Evolutionary conservation across 2,329 filamentous ascomycete species (phyloP), one percentile per base, ranked within the genome.

Genomic region (Leptographium radiaticola): DNA sequence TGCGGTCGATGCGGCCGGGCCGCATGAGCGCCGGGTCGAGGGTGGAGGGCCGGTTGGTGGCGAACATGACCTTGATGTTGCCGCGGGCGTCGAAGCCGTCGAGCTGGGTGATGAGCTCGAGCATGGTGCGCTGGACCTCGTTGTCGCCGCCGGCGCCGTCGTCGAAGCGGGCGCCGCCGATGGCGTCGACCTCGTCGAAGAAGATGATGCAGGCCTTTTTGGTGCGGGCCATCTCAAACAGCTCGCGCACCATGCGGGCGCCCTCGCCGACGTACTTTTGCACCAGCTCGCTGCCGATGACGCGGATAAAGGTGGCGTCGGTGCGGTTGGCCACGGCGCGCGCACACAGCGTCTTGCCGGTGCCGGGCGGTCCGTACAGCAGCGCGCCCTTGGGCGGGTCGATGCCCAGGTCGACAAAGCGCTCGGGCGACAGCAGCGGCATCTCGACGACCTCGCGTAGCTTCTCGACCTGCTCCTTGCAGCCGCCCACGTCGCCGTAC

Each of bases 131-230:
- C 74, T 98, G 93, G 40, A 98, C 89, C 70, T 98, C 93, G 63
- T 93, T 87, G 70, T 98, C 93, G 68, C 94, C 93, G 59, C 93
- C 93, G 0, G 91, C 96, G 51, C 89, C 95, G 40, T 89, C 95
- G 51, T 98, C 93, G 71, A 98, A 98, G 66, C 93, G 89, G 72
- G 98, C 98, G 12, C 94, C 97, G 65, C 94, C 93, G 59, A 98
- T 97, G 39, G 93, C 94, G 67, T 98, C 93, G 64, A 98, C 98
- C 70, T 98, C 93, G 68, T 98, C 93, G 66, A 95, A 95, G 83
- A 98, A 98, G 73, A 98, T 98, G 67, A 98, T 98, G 71, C 93
- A 98, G 0, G 93, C 93, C 74, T 98, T 98, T 80, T 98, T 98
- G 55, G 93, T 97, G 62, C 93, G 84, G 11, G 93, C 93, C 93